Conservation (phyloP, 2,329 filamentous ascomycete genomes). For the Penicillium sclerotiorum region DNA sequence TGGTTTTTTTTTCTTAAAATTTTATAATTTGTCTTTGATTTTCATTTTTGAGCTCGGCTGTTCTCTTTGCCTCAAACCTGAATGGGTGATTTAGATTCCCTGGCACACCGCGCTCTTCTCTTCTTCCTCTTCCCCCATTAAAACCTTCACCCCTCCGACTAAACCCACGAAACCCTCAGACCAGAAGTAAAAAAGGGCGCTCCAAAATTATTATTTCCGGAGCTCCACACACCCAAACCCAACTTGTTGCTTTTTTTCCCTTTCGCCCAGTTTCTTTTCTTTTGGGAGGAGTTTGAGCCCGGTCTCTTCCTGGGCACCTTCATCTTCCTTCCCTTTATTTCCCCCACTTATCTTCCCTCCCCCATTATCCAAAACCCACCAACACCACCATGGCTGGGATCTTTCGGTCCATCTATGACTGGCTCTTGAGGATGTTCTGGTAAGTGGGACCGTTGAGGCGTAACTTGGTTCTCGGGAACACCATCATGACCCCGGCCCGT, state of each 20-base stretch:
- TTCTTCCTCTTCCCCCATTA: not conserved
- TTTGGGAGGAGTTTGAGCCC: not conserved
- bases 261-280: conserved; percentile 1
- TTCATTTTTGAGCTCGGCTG: not conserved
- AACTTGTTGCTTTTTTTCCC: not conserved
- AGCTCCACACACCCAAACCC: too few relatives aligned
- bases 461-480: conserved; percentile 28
- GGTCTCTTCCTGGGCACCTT: conserved; percentile 3
- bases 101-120: not conserved
- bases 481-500: conserved; percentile 32
- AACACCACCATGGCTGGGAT: conserved; percentile 75
- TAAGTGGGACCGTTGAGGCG: conserved; percentile 53
- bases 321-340: not conserved
- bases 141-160: not conserved
- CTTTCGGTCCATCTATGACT: conserved; percentile 96
- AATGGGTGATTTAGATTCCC: not conserved
- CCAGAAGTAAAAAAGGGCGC: too few relatives aligned
- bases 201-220: too few relatives aligned
- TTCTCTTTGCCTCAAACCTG: conserved; percentile 3
- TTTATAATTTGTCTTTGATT: conserved; percentile 9
- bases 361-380: not conserved
- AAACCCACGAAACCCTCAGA: too few relatives aligned
- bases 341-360: not conserved
- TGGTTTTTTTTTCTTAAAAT: conserved; percentile 3
- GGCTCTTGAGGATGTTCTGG: conserved; percentile 97